phyloP scores from a whole-genome alignment of 495 filamentous ascomycete genomes.

The Clavariopsis aquatica region DNA sequence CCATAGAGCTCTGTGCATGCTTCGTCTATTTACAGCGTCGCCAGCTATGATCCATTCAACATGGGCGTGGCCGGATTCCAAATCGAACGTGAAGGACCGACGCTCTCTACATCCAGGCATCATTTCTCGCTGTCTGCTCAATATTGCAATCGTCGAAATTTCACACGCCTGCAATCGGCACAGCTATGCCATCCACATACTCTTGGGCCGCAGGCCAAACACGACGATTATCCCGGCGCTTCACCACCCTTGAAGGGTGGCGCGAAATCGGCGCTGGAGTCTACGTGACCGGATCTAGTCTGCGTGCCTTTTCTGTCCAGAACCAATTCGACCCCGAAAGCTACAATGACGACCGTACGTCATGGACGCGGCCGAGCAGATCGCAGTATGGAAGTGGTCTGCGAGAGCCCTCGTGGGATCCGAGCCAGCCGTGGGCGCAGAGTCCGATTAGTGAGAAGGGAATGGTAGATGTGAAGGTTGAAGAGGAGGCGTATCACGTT shows the following conservation, averaged over 20 bases:
- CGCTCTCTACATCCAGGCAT: background rate
- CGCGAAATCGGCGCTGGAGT: conserved; percentile 9
- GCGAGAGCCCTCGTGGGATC: background rate
- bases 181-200: background rate
- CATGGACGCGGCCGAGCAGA: conserved; percentile 8
- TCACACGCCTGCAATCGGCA: too few relatives aligned
- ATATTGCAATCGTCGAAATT: too few relatives aligned
- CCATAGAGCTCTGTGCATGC: background rate
- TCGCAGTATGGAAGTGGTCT: background rate
- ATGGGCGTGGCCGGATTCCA: too few relatives aligned
- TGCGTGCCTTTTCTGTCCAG: background rate
- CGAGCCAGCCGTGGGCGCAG: background rate
- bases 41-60: too few relatives aligned
- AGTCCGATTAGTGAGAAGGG: background rate
- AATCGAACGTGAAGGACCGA: background rate
- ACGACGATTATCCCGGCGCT: conserved; percentile 12
- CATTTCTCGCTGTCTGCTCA: too few relatives aligned
- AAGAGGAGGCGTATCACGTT: conserved; percentile 34
- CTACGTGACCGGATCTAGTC: background rate
- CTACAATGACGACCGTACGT: conserved; percentile 13
- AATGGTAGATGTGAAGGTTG: background rate
- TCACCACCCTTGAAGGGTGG: conserved; percentile 16
- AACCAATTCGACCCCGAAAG: conserved; percentile 11
- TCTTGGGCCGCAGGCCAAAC: background rate
- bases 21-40: too few relatives aligned